phyloP scores from a whole-genome alignment of 2,329 filamentous ascomycete genomes.

The Rachicladosporium sp. region DNA sequence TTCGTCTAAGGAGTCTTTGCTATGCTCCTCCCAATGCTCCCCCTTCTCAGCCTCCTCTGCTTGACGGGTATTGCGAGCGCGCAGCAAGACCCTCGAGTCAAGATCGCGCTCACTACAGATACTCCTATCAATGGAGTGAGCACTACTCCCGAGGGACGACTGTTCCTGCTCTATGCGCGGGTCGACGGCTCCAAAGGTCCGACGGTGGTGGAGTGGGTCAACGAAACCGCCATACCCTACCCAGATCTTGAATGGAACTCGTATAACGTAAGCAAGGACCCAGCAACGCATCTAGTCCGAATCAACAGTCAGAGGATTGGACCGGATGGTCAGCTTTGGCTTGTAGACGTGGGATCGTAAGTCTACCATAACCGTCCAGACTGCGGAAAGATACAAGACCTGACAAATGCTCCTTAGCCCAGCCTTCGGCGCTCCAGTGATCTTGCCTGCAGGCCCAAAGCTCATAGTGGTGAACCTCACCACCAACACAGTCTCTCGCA shows the following conservation, averaged over 20 bases:
- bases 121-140: conserved; percentile 15
- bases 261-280: conserved; percentile 17
- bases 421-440: conserved; percentile 18
- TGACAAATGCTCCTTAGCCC: conserved; percentile 6
- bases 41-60: too few relatives aligned
- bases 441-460: conserved; percentile 21
- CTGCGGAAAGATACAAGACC: too few relatives aligned
- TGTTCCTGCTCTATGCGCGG: conserved; percentile 20
- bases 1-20: too few relatives aligned
- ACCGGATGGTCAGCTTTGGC: conserved; percentile 22
- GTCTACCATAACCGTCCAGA: too few relatives aligned
- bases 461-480: conserved; percentile 23
- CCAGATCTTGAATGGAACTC: conserved; percentile 22
- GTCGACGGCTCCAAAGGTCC: conserved; percentile 22
- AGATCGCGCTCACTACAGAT: conserved; percentile 12
- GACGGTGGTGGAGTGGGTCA: conserved; percentile 18
- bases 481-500: conserved; percentile 21
- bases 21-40: too few relatives aligned
- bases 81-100: conserved; percentile 10
- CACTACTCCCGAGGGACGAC: conserved; percentile 18
- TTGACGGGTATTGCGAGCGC: neutral
- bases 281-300: conserved; percentile 14
- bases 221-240: conserved; percentile 15
- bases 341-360: conserved; percentile 20
- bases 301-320: conserved; percentile 22